phyloP scores from a whole-genome alignment of 805 yeast genomes.

The Schwanniomyces occidentalis region DNA sequence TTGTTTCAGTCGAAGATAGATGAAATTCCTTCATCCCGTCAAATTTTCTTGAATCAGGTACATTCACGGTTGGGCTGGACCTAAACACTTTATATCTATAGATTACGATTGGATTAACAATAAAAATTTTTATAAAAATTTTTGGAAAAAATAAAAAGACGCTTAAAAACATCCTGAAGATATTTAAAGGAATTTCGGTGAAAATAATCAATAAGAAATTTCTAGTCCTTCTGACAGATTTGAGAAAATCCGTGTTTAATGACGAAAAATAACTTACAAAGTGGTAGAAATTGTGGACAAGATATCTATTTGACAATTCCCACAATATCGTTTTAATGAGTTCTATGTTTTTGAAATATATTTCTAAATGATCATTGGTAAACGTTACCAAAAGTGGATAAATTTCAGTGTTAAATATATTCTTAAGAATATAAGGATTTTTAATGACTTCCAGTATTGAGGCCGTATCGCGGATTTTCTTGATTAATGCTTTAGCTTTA shows the following conservation, averaged over 20 bases:
- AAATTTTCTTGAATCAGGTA: slow-evolving; percentile 1
- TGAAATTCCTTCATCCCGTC: slow-evolving; percentile 15
- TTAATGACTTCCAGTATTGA: slow-evolving; percentile 3
- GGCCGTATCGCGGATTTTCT: slow-evolving; percentile 1
- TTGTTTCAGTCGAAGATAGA: slow-evolving; percentile 2
- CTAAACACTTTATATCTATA: not conserved
- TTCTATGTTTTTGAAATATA: slow-evolving; percentile 1
- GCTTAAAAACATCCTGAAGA: slow-evolving; percentile 12
- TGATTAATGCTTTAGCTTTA: not conserved
- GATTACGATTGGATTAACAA: slow-evolving; percentile 16
- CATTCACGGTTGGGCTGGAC: not conserved
- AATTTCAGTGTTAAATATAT: slow-evolving; percentile 5
- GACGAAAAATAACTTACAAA: slow-evolving; percentile 3
- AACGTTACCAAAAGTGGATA: slow-evolving; percentile 4
- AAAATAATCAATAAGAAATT: slow-evolving; percentile 8
- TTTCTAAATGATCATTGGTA: slow-evolving; percentile 2
- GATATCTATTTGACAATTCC: slow-evolving; percentile 13
- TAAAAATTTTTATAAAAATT: slow-evolving; percentile 16
- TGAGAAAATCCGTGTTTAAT: slow-evolving; percentile 5
- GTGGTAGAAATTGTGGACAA: slow-evolving; percentile 8
- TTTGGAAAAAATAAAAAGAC: slow-evolving; percentile 21
- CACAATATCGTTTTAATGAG: slow-evolving; percentile 12
- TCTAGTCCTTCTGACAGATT: slow-evolving; percentile 11
- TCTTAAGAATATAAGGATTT: slow-evolving; percentile 5
- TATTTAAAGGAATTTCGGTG: slow-evolving; percentile 18